phyloP scores from a whole-genome alignment of 129 eudicot genomes.

The sunflower (Helianthus annuus) region HanXRQr2.0-SUNRISE NC_035433.2:133898505-133899004 shows the following conservation, averaged over 20 bases:
- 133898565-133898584: background rate
- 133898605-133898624: background rate
- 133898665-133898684: slow-evolving; percentile 15
- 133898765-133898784: slow-evolving; percentile 90
- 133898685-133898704: background rate
- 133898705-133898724: background rate
- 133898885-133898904: background rate
- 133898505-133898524: background rate
- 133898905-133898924: slow-evolving; percentile 39
- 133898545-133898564: background rate
- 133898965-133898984: slow-evolving; percentile 73
- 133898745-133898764: slow-evolving; percentile 92
- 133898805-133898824: slow-evolving; percentile 25
- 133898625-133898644: background rate
- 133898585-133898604: background rate
- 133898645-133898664: background rate
- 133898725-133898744: slow-evolving; percentile 49
- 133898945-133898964: slow-evolving; percentile 87
- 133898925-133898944: slow-evolving; percentile 83
- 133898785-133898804: slow-evolving; percentile 88
- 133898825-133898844: background rate
- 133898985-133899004: background rate
- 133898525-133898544: background rate
- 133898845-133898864: background rate
- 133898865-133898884: background rate